Conservation (phyloP, 768 basidiomycete species). For the Podaxis rugospora region DNA sequence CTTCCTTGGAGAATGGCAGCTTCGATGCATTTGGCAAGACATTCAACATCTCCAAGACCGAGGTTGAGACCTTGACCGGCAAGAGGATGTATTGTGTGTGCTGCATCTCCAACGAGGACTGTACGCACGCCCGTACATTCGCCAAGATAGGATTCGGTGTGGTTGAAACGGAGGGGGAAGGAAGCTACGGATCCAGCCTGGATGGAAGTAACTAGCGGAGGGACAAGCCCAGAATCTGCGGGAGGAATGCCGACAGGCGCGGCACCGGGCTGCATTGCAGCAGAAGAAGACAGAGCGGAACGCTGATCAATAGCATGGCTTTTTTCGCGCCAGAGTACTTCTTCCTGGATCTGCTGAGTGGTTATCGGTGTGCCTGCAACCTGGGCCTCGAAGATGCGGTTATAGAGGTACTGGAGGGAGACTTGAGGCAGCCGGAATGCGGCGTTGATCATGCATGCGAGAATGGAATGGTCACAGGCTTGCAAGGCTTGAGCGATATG, state of each 20-base stretch:
- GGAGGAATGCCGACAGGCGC: slow-evolving; percentile 50
- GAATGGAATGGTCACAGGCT: slow-evolving; percentile 54
- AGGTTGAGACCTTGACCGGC: slow-evolving; percentile 96
- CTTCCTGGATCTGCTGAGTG: slow-evolving; percentile 45
- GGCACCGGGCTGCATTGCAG: slow-evolving; percentile 18
- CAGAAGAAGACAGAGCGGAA: slow-evolving; percentile 55
- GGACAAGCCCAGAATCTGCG: slow-evolving; percentile 55
- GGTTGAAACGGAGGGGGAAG: slow-evolving; percentile 85
- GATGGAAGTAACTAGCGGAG: slow-evolving; percentile 69
- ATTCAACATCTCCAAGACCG: slow-evolving; percentile 83
- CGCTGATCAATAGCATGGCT: slow-evolving; percentile 61
- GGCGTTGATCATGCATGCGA: slow-evolving; percentile 80
- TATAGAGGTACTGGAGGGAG: slow-evolving; percentile 65
- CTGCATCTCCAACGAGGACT: slow-evolving; percentile 92
- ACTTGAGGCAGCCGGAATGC: slow-evolving; percentile 82
- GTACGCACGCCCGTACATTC: slow-evolving; percentile 64
- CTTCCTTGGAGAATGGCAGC: slow-evolving; percentile 56
- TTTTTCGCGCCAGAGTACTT: slow-evolving; percentile 69
- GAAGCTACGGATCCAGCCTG: slow-evolving; percentile 76
- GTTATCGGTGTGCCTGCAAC: slow-evolving; percentile 41
- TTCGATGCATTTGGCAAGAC: slow-evolving; percentile 63
- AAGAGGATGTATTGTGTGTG: slow-evolving; percentile 91
- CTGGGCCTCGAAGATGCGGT: slow-evolving; percentile 54
- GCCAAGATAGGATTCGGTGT: slow-evolving; percentile 84
- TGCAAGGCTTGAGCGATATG: slow-evolving; percentile 69